Conservation (phyloP, 176 grass and related monocot genomes). For the Bolboschoenus planiculmis region DNA sequence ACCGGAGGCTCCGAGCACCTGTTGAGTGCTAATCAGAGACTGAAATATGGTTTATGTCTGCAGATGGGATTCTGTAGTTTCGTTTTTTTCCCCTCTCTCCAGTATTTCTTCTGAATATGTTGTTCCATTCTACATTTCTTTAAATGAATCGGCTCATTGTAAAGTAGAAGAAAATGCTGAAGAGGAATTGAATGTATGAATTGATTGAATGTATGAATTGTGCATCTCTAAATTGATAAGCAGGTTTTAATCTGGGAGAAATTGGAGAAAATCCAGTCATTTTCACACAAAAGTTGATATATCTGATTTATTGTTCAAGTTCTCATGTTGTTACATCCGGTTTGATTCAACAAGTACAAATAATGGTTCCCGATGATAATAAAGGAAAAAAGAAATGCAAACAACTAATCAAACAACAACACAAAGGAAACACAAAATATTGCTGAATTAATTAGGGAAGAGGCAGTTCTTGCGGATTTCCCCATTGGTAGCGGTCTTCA, state of each 20-base stretch:
- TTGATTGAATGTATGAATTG: neutral
- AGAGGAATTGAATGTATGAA: neutral
- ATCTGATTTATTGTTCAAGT: neutral
- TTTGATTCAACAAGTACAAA: too few relatives aligned
- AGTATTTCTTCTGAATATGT: too few relatives aligned
- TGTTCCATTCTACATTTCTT: too few relatives aligned
- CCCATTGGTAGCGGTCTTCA: conserved; percentile 38
- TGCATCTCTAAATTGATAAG: neutral
- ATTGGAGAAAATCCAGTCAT: neutral
- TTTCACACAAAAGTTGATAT: neutral
- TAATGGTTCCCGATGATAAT: too few relatives aligned
- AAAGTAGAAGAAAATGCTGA: neutral
- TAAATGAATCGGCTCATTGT: too few relatives aligned
- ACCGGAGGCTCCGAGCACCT: too few relatives aligned
- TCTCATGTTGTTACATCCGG: neutral
- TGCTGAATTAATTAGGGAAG: neutral
- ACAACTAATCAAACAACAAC: neutral
- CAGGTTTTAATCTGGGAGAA: neutral
- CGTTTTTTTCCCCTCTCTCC: too few relatives aligned
- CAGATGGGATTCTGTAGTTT: too few relatives aligned
- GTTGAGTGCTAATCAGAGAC: too few relatives aligned
- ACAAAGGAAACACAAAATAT: neutral
- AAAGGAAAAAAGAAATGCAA: neutral
- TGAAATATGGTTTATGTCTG: too few relatives aligned
- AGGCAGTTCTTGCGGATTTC: conserved; percentile 59